These are phyloP conservation scores for Hyphodiscus sp. DNA, from an alignment of 2,329 filamentous ascomycete species.

Conservation along the genomic window DNA sequence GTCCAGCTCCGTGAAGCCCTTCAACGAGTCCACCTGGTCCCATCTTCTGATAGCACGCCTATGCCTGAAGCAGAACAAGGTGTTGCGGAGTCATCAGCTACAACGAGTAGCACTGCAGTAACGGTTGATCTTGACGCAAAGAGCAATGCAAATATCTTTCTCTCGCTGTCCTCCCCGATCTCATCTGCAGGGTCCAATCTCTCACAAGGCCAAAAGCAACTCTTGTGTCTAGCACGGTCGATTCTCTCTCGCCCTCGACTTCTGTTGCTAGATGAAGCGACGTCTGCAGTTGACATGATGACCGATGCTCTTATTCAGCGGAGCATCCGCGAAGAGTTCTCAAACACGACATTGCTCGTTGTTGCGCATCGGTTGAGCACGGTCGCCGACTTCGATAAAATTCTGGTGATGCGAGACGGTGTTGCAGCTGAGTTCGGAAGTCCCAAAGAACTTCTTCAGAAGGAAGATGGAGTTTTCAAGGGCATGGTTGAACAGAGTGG, in stretches of 20 bases:
- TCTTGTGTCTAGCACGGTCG: slow-evolving; percentile 64
- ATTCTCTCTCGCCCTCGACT: slow-evolving; percentile 66
- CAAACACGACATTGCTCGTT: slow-evolving; percentile 60
- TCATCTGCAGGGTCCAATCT: slow-evolving; percentile 66
- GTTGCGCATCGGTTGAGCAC: slow-evolving; percentile 71
- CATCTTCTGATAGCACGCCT: slow-evolving; percentile 3
- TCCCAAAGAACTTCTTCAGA: slow-evolving; percentile 46
- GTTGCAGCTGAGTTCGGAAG: slow-evolving; percentile 59
- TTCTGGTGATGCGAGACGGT: slow-evolving; percentile 67
- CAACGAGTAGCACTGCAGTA: not conserved
- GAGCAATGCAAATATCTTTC: slow-evolving; percentile 59
- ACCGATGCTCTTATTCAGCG: slow-evolving; percentile 69
- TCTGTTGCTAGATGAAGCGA: slow-evolving; percentile 73
- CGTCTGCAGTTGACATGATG: slow-evolving; percentile 67
- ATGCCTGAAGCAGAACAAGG: not conserved
- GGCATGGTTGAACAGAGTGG: slow-evolving; percentile 28
- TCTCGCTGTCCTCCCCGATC: slow-evolving; percentile 52
- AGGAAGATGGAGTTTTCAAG: slow-evolving; percentile 15
- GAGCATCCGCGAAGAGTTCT: slow-evolving; percentile 65
- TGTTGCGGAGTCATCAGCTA: slow-evolving; percentile 2
- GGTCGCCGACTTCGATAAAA: slow-evolving; percentile 67
- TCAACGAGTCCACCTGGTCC: slow-evolving; percentile 79
- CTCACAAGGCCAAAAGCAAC: slow-evolving; percentile 67
- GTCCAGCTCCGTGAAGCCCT: slow-evolving; percentile 80
- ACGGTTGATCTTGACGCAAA: not conserved